Base-by-base conservation (phyloP, 2,329 filamentous ascomycete species). In the Alternaria consortialis region DNA sequence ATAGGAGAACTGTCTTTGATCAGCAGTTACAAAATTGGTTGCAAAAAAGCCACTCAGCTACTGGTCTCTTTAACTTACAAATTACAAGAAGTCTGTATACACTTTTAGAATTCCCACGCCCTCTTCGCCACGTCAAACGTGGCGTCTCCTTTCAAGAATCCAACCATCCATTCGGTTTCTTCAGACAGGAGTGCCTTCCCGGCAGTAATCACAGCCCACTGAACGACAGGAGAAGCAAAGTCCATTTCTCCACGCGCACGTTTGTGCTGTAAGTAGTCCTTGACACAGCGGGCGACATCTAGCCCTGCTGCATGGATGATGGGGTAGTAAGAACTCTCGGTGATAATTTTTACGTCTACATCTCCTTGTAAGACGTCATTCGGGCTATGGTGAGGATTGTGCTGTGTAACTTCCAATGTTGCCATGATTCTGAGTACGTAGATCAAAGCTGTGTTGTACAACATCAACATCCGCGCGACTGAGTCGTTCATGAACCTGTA, bases 391-490 rank as follows among this genome's bases (percentile, higher is more conserved):
- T 29, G 23, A 8, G 13, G 13, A 23, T 17, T 17, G 12, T 20
- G 11, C 7, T 37, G 29, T 25, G 12, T 25, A 23, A 27, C 8
- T 29, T 32, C 44, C 31, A 71, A 62, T 2, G 66, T 66, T 4
- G 60, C 51, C 29, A 73, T 60, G n/a, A 74, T 55, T 15, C 57
- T 52, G 7, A 74, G 60, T 17, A 75, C 64, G 37, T 70, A 56
- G n/a, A 75, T 70, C 8, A 73, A 57, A n/a, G 69, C 61, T 13
- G 67, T 71, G 47, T 72, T 72, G 55, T 75, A 75, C 6, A 76
- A 56, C 71, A 75, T 73, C 20, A 69, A 53, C 58, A 68, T 69
- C 7, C 59, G 67, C 2, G 68, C 53, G 3, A 63, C 44, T 6
- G 59, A 53, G 1, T 48, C 53, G 36, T 51, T 54, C 23, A n/a